Evolutionary conservation across 306 rosid species (phyloP), one percentile per base, ranked within the genome.

Genomic region (Prosopis cineraria): DNA sequence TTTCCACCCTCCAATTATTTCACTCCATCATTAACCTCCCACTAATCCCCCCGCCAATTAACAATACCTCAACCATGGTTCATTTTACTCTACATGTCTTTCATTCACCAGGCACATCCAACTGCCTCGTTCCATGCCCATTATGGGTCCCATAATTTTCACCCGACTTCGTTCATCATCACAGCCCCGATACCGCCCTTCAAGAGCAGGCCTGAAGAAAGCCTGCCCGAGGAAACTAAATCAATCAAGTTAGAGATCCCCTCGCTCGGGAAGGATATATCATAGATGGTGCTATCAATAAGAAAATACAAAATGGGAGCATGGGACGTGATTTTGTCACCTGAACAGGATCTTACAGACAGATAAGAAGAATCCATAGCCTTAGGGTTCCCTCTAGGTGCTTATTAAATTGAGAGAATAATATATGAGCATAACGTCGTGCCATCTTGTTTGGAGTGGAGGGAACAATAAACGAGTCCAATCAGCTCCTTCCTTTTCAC

Each of bases 381-480:
- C 84, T 68, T 31, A 73, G 76, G 79, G 73, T 62, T 44, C 53
- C 50, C 25, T 39, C n/a, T 48, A 76, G 9, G 2, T 14, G 5
- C 16, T 60, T 14, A 73, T 86, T 81, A 70, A 76, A 86, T 65
- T 78, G n/a, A 55, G 24, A 50, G 48, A 77, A 60, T 29, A 30
- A 72, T 25, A 74, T 65, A 68, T n/a, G 6, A 2, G 14, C 81
- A 70, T 72, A 71, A 72, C 76, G 65, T 87, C 87, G 83, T 84
- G 87, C 87, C 76, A 77, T 83, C 29, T 79, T 90, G 97, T 91
- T 90, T 90, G 96, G 87, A 85, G 86, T 81, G 93, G 85, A 91
- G 98, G 98, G 96, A 91, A 93, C 98, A 87, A 87, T 91, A n/a
- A 74, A 84, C 79, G 73, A 83, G 87, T 81, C 85, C 81, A 87